These are phyloP conservation scores for Cyclostephanos invisitatus DNA, from an alignment of 108 stramenopile genomes.

Conservation along the genomic window DNA sequence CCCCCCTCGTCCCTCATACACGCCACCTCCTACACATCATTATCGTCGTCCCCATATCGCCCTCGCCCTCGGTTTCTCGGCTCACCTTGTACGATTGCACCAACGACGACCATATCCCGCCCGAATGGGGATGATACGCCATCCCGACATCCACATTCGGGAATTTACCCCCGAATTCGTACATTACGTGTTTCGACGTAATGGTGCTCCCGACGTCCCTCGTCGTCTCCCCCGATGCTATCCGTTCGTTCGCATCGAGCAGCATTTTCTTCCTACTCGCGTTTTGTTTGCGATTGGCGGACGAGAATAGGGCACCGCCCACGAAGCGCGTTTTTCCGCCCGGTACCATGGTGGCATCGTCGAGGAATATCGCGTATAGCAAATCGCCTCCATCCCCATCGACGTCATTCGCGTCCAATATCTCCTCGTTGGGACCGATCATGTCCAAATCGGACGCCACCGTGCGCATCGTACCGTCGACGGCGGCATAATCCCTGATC, in stretches of 20 bases:
- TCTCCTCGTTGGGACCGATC: neutral
- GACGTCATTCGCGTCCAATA: neutral
- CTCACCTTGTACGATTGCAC: slow-evolving; percentile 66
- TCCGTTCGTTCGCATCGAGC: slow-evolving; percentile 36
- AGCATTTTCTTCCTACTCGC: slow-evolving; percentile 35
- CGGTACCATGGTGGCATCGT: slow-evolving; percentile 50
- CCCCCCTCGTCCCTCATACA: too few relatives aligned
- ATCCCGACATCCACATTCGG: slow-evolving; percentile 65
- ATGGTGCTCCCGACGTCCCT: neutral
- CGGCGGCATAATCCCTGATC: slow-evolving; percentile 72
- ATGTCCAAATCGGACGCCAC: slow-evolving; percentile 47
- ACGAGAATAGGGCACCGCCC: slow-evolving; percentile 52
- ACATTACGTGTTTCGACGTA: slow-evolving; percentile 29
- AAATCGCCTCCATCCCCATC: slow-evolving; percentile 32
- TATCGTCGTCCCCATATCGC: neutral
- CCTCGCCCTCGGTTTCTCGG: neutral
- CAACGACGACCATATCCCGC: slow-evolving; percentile 71
- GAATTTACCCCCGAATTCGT: slow-evolving; percentile 39
- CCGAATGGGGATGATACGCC: slow-evolving; percentile 65
- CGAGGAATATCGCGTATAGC: slow-evolving; percentile 67
- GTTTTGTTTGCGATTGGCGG: neutral
- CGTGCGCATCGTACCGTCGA: slow-evolving; percentile 22
- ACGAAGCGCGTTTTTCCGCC: slow-evolving; percentile 62
- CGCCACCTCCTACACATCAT: neutral
- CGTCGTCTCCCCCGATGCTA: slow-evolving; percentile 13